phyloP scores from a whole-genome alignment of 108 stramenopile genomes.

The Pinguiococcus pyrenoidosus region DNA sequence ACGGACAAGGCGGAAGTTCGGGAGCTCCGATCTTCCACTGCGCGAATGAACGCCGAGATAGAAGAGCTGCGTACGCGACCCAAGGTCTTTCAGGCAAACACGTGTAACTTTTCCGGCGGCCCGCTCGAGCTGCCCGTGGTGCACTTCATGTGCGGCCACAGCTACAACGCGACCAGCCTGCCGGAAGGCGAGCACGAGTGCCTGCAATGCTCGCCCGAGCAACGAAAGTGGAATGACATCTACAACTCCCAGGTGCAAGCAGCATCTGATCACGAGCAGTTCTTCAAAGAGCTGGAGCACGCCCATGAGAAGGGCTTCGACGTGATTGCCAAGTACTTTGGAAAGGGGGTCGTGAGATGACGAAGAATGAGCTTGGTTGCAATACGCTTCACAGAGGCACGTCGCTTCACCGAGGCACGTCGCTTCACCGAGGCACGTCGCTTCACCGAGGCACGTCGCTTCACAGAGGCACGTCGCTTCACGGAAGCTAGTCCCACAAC shows the following conservation, averaged over 20 bases:
- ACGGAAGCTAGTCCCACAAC: constrained; percentile 97
- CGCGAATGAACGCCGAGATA: background rate
- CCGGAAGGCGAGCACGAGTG: background rate
- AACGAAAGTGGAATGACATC: background rate
- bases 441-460: too few species aligned
- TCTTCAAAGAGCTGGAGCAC: constrained; percentile 3
- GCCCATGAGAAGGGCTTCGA: constrained; percentile 2
- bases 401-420: too few species aligned
- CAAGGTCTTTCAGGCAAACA: background rate
- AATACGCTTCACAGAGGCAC: too few species aligned
- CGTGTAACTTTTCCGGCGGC: background rate
- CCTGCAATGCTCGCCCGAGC: background rate
- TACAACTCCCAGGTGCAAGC: background rate
- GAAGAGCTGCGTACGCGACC: background rate
- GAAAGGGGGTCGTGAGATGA: constrained; percentile 1
- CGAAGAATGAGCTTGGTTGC: too few species aligned
- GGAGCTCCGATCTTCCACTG: background rate
- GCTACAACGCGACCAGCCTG: background rate
- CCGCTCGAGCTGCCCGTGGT: background rate
- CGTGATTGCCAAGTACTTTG: background rate
- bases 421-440: too few species aligned
- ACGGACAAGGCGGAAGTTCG: background rate
- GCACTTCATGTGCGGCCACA: background rate
- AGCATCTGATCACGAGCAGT: background rate
- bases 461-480: too few species aligned